Evolutionary conservation across 805 yeast genomes (phyloP), one percentile per base, ranked within the genome.

Genomic region (Isabelozyma gotoi): DNA sequence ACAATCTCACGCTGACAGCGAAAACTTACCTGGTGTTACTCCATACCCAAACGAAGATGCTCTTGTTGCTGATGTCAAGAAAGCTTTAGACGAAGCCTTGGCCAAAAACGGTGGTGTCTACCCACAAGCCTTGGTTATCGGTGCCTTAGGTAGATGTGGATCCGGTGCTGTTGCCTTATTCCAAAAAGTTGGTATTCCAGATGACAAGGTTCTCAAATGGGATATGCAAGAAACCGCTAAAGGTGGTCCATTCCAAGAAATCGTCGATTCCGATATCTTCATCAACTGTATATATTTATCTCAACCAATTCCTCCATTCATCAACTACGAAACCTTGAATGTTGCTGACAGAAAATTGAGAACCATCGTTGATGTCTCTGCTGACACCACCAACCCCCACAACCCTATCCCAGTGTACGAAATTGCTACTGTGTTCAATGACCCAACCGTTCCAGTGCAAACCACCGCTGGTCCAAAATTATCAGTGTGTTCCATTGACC

Each of bases 91-190:
- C 16, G 67, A 62, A 19, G 95, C 92, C 18, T 58, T 70, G 48
- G 73, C 72, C 21, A 76, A 77, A 53, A 81, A 71, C 43, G 82
- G 83, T 40, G 85, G 84, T 21, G 77, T 71, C 55, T 75, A 72
- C 56, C 99, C 98, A 52, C 85, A 76, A 29, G 88, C 85, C 27
- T 75, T 94, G 52, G 84, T 94, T 45, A 94, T 94, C 62, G 99
- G 99, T 62, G 99, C 99, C 19, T 77, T 91, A 47, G 99, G 99
- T 51, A 86, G 99, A 76, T 94, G 98, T 73, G 99, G 99, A 43
- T 83, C 96, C 10, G 99, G 99, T 63, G 98, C 99, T 27, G 74
- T 89, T 55, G 95, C 87, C 52, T 75, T 91, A 44, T 80, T 88
- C 68, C 77, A 74, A 48, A 85, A 85, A 70, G 84, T 78, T 44